Evolutionary conservation across 805 yeast genomes (phyloP).

Genomic region (Kodamaea lidongshanica): DNA sequence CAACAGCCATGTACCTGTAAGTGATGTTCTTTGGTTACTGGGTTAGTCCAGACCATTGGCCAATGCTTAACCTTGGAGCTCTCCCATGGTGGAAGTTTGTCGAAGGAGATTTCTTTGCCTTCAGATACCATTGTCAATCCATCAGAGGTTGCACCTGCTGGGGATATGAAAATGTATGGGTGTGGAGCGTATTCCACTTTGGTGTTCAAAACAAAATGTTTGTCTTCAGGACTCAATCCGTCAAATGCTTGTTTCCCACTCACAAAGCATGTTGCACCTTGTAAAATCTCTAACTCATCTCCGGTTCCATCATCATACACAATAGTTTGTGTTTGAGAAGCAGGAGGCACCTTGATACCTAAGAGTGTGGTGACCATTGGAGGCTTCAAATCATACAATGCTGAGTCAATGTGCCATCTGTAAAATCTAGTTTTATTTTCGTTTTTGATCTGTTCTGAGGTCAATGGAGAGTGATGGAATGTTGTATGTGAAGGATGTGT

Average conservation of each 20-base stretch:
- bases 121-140: slow-evolving; percentile 84
- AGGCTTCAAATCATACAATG: slow-evolving; percentile 78
- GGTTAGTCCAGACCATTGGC: slow-evolving; percentile 91
- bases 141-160: slow-evolving; percentile 76
- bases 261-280: slow-evolving; percentile 86
- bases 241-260: slow-evolving; percentile 79
- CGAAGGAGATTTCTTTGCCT: slow-evolving; percentile 60
- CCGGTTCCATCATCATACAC: slow-evolving; percentile 49
- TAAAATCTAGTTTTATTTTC: slow-evolving; percentile 71
- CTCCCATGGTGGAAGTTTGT: slow-evolving; percentile 79
- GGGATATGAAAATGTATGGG: slow-evolving; percentile 79
- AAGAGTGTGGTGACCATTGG: slow-evolving; percentile 81
- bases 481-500: slow-evolving; percentile 82
- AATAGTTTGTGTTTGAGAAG: slow-evolving; percentile 55
- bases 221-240: slow-evolving; percentile 58
- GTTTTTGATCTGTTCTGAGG: slow-evolving; percentile 54
- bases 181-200: slow-evolving; percentile 87
- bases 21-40: slow-evolving; percentile 75
- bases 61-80: slow-evolving; percentile 65
- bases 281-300: slow-evolving; percentile 60
- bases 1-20: slow-evolving; percentile 88
- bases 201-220: slow-evolving; percentile 69
- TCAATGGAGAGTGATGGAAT: slow-evolving; percentile 65
- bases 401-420: slow-evolving; percentile 94
- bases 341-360: slow-evolving; percentile 75